Evolutionary conservation across 371 early-diverging fungal genomes (phyloP).

Genomic region (Mucor indicus): DNA sequence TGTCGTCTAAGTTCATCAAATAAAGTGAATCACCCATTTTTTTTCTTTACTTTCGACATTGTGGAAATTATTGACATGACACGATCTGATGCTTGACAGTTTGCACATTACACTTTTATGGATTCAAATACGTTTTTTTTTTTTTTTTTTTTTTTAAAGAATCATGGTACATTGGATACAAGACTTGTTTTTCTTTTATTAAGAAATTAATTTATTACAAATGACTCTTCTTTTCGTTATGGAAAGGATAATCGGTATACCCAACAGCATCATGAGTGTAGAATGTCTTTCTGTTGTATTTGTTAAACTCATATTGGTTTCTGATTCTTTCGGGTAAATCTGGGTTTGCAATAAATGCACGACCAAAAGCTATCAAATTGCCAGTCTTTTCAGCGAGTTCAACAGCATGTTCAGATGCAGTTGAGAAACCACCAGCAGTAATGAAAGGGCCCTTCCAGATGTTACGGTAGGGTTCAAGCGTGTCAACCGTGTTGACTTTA

Average conservation of each 20-base stretch:
- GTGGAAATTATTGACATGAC: too few species aligned
- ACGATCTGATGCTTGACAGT: too few species aligned
- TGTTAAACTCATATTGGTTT: constrained; percentile 6
- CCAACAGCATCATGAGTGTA: constrained; percentile 15
- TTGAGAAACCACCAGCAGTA: constrained; percentile 13
- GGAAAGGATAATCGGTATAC: constrained; percentile 24
- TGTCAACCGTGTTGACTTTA: constrained; percentile 6
- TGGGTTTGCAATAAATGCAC: constrained; percentile 25
- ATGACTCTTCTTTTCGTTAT: background rate
- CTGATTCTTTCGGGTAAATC: constrained; percentile 21
- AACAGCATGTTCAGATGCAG: constrained; percentile 8
- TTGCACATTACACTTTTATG: too few species aligned
- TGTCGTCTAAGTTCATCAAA: constrained; percentile 74
- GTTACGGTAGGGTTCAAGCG: constrained; percentile 16
- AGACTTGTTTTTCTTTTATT: too few species aligned
- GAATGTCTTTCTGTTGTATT: constrained; percentile 20
- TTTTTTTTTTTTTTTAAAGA: too few species aligned
- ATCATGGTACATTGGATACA: too few species aligned
- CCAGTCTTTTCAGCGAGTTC: constrained; percentile 10
- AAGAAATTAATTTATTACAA: too few species aligned
- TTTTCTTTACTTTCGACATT: too few species aligned
- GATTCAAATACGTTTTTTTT: too few species aligned
- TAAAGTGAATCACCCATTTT: too few species aligned
- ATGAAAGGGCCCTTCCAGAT: constrained; percentile 25
- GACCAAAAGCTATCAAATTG: constrained; percentile 26